Evolutionary conservation across 306 rosid genomes (phyloP).

Genomic region (Ochetophila trinervis): DNA sequence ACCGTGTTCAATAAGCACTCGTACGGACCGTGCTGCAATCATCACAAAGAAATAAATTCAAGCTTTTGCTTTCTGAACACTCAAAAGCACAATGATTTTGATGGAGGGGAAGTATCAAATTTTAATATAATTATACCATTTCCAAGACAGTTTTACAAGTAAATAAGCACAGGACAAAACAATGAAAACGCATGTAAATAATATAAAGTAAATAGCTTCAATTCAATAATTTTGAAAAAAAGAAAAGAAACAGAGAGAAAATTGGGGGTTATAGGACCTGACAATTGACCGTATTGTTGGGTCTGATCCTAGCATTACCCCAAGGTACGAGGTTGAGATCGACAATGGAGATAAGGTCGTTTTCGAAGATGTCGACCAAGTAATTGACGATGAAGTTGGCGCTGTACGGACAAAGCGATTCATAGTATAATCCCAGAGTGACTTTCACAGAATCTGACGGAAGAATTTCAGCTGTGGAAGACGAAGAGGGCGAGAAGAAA

Average conservation of each 20-base stretch:
- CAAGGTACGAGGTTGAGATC: constrained; percentile 84
- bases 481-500: constrained; percentile 23
- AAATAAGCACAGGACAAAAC: background rate
- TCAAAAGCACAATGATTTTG: background rate
- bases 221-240: background rate
- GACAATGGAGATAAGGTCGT: constrained; percentile 55
- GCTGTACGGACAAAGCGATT: constrained; percentile 79
- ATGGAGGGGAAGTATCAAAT: background rate
- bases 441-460: constrained; percentile 53
- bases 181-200: background rate
- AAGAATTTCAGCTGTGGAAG: constrained; percentile 8
- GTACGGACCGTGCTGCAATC: constrained; percentile 71
- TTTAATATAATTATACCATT: background rate
- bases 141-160: background rate
- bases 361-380: constrained; percentile 54
- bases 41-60: constrained; percentile 11
- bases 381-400: constrained; percentile 59
- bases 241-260: background rate
- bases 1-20: constrained; percentile 84
- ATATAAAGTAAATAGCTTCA: background rate
- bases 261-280: constrained; percentile 45
- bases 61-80: background rate
- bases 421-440: constrained; percentile 65
- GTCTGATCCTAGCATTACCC: constrained; percentile 68
- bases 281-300: constrained; percentile 57